These are phyloP conservation scores for Penicillium hordei DNA, from an alignment of 2,329 filamentous ascomycete genomes.

Conservation along the genomic window DNA sequence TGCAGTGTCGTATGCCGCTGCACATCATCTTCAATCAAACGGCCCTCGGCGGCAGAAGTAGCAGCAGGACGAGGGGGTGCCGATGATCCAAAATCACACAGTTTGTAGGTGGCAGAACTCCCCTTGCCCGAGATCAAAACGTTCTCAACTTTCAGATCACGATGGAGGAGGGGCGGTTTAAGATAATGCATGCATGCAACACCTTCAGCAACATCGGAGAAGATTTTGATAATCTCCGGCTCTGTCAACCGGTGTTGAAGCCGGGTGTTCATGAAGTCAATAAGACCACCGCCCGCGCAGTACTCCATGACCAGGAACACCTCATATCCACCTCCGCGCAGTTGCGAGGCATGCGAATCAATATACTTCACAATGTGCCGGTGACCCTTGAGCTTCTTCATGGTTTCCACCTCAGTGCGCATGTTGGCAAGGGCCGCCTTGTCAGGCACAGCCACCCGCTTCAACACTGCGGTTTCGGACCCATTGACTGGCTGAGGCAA, in stretches of 20 bases:
- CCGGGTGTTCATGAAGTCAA: constrained; percentile 99
- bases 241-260: constrained; percentile 95
- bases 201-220: constrained; percentile 91
- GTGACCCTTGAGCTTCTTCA: constrained; percentile 99
- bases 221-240: constrained; percentile 95
- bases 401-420: constrained; percentile 98
- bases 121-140: constrained; percentile 77
- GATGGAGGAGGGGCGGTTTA: constrained; percentile 85
- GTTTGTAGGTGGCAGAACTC: constrained; percentile 77
- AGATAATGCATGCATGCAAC: constrained; percentile 99
- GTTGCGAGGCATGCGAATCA: constrained; percentile 93
- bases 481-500: constrained; percentile 74
- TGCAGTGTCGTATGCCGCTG: constrained; percentile 97
- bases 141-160: constrained; percentile 97
- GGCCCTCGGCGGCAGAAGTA: constrained; percentile 81
- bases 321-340: constrained; percentile 91
- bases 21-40: constrained; percentile 92
- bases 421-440: constrained; percentile 92
- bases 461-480: constrained; percentile 79
- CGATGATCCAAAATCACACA: constrained; percentile 96
- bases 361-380: constrained; percentile 96
- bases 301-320: constrained; percentile 98
- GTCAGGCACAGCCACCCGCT: constrained; percentile 94
- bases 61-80: constrained; percentile 81
- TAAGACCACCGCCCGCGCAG: constrained; percentile 89